Conservation (phyloP, 257 asterid genomes). For the Solanum arcanum region DNA sequence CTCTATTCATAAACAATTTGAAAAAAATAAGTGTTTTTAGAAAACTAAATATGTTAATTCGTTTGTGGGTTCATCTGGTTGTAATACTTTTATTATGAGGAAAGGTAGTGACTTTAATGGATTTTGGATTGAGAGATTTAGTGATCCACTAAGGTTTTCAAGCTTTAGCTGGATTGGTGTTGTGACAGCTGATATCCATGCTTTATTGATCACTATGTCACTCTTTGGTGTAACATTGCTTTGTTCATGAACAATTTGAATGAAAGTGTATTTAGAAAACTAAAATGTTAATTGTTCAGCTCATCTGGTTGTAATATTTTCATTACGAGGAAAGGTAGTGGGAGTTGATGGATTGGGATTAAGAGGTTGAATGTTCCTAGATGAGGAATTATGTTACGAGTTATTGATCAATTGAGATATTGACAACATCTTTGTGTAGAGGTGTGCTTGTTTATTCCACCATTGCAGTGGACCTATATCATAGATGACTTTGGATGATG, state of each 20-base stretch:
- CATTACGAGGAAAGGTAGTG: not conserved
- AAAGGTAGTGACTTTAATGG: not conserved
- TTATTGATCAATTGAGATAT: not conserved
- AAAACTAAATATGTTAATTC: not conserved
- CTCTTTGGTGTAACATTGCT: not conserved
- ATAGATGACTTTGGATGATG: not conserved
- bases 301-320: not conserved
- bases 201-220: not conserved
- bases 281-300: not conserved
- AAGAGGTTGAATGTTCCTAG: not conserved
- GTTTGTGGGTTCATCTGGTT: not conserved
- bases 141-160: not conserved
- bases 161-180: not conserved
- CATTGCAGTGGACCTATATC: not conserved
- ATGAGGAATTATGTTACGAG: not conserved
- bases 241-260: not conserved
- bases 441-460: not conserved
- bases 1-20: not conserved
- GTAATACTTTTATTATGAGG: not conserved
- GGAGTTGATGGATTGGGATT: not conserved
- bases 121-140: not conserved
- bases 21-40: not conserved
- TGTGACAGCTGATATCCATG: not conserved
- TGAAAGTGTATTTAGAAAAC: not conserved
- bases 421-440: not conserved